Percentiles rank a stretch among this genome's conserved stretches.
Evolutionary conservation across 331 rosid genomes (phyloP).

Genomic region (Quercus lobata): DNA sequence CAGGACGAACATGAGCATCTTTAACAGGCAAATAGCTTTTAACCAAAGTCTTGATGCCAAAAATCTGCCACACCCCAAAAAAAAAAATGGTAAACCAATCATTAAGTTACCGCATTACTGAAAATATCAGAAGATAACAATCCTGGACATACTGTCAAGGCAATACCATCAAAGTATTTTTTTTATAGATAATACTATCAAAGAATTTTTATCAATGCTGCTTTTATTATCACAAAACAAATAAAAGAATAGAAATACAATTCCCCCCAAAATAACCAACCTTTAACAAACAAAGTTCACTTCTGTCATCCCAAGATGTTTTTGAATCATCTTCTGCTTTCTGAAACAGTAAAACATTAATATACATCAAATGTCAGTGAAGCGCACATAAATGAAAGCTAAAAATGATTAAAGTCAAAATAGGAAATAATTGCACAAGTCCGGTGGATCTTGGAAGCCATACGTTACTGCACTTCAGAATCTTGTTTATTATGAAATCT

Average conservation of each 20-base stretch:
- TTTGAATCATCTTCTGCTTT: slow-evolving; percentile 48
- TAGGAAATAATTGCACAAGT: slow-evolving; percentile 2
- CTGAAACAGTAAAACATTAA: slow-evolving; percentile 46
- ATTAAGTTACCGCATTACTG: background rate
- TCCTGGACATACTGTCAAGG: background rate
- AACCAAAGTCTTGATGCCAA: slow-evolving; percentile 84
- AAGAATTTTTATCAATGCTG: background rate
- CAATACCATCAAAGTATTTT: too few relatives aligned
- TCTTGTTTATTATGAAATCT: slow-evolving; percentile 67
- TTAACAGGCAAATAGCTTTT: slow-evolving; percentile 90
- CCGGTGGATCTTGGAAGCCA: slow-evolving; percentile 26
- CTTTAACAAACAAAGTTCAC: slow-evolving; percentile 87
- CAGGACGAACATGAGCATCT: slow-evolving; percentile 84
- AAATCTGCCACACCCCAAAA: slow-evolving; percentile 53
- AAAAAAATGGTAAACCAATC: background rate
- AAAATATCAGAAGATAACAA: background rate
- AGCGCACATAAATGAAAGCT: background rate
- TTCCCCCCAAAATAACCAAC: slow-evolving; percentile 36
- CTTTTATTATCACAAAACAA: slow-evolving; percentile 11
- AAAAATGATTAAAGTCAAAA: background rate
- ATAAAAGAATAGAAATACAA: slow-evolving; percentile 7
- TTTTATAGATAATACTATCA: background rate
- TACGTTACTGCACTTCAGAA: slow-evolving; percentile 66
- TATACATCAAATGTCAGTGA: slow-evolving; percentile 13
- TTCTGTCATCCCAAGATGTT: slow-evolving; percentile 75